These are phyloP conservation scores for Blumeria graminis DNA, from an alignment of 2,329 filamentous ascomycete species.

Conservation along the genomic window DNA sequence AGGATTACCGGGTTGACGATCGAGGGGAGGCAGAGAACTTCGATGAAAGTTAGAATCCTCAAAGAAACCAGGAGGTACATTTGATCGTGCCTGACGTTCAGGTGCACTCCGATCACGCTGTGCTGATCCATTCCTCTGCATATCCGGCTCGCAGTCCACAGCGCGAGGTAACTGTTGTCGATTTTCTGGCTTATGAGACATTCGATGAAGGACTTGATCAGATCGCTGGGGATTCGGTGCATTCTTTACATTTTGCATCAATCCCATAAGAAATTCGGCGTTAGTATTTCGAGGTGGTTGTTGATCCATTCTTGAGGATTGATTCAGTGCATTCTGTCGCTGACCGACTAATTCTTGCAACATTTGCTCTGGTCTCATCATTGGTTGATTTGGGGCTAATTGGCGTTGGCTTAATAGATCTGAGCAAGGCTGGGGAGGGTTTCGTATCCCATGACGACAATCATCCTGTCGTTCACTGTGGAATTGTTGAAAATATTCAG, in stretches of 20 bases:
- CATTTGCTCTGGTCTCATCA: conserved; percentile 30
- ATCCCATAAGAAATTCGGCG: conserved; percentile 62
- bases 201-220: conserved; percentile 28
- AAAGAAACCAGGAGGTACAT: conserved; percentile 13
- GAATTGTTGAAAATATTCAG: conserved; percentile 20
- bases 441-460: conserved; percentile 9
- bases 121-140: conserved; percentile 10
- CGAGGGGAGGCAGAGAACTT: conserved; percentile 10
- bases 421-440: conserved; percentile 19
- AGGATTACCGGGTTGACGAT: conserved; percentile 13
- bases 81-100: conserved; percentile 18
- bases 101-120: conserved; percentile 12
- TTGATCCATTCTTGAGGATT: conserved; percentile 24
- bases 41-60: conserved; percentile 13
- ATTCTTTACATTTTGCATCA: conserved; percentile 40
- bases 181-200: conserved; percentile 13
- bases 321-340: conserved; percentile 30
- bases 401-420: conserved; percentile 27
- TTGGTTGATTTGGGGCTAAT: conserved; percentile 16
- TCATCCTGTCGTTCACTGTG: conserved; percentile 14
- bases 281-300: conserved; percentile 26
- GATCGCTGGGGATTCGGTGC: conserved; percentile 25
- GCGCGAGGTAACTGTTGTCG: conserved; percentile 21
- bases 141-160: conserved; percentile 17
- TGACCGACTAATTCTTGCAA: conserved; percentile 35